Evolutionary conservation across 2,329 filamentous ascomycete species (phyloP), one percentile per base, ranked within the genome.

Genomic region (Dothistroma pini): DNA sequence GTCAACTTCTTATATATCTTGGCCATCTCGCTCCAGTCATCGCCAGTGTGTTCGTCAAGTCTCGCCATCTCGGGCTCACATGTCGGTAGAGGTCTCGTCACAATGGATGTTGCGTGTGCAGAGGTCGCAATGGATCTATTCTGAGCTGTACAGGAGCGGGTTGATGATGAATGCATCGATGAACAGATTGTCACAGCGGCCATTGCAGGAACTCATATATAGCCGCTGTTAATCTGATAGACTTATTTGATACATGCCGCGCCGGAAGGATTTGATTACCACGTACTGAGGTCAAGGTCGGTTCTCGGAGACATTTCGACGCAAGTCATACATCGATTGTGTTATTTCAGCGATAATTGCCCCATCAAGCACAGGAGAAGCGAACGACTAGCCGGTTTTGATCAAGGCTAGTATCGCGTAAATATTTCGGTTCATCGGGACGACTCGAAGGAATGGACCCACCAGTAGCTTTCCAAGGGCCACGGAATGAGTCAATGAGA

Each of bases 11-110:
- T 64, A 60, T 69, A 71, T 21, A 68, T 60, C 9, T 56, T 57
- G 21, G 68, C 67, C 52, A 69, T 61, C 16, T 57, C 56, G 16
- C 54, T 54, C 69, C 69, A 71, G 57, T 70, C 66, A 21, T 58
- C 61, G 41, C 68, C 69, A 16, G 58, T 56, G 25, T 29, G 54
- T 56, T 48, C 35, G 16, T 56, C 44, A 10, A 34, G 38, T 22
- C 35, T 49, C n/a, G 35, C 54, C 54, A 56, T 56, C 7, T 31
- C 34, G 9, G 25, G 25, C 29, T 10, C 29, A 47, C 4, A 6
- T 21, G 6, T 38, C 12, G 49, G 16, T 19, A 29, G 31, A 16
- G 25, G 21, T 29, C 10, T 29, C 11, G 49, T 29, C 8, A 10
- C 21, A 29, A 32, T 29, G 49, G 19, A 19, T n/a, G 14, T n/a